Percentiles rank a stretch among this genome's conserved stretches.
phyloP scores from a whole-genome alignment of 2,329 filamentous ascomycete species.

The Fusarium sp. region DNA sequence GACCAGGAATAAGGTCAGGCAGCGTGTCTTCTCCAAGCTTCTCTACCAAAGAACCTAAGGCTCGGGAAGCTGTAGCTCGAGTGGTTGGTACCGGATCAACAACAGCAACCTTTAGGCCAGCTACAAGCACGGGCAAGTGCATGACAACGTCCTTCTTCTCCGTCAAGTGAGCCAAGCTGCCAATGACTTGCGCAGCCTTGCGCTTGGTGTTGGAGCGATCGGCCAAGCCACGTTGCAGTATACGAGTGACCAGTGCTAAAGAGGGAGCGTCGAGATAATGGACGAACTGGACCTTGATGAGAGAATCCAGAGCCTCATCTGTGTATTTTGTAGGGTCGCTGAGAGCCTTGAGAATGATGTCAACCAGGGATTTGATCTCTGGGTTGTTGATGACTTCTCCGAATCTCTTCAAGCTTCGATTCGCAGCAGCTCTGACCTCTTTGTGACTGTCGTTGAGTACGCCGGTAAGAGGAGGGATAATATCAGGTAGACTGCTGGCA shows the following conservation, averaged over 20 bases:
- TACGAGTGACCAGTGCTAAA: slow-evolving; percentile 92
- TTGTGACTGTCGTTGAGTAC: slow-evolving; percentile 99
- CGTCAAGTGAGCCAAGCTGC: slow-evolving; percentile 95
- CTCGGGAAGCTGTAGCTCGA: slow-evolving; percentile 94
- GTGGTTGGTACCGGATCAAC: slow-evolving; percentile 98
- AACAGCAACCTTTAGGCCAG: slow-evolving; percentile 87
- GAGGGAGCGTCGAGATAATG: slow-evolving; percentile 99
- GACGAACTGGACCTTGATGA: slow-evolving; percentile 98
- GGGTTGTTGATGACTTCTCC: slow-evolving; percentile 99
- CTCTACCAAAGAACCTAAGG: slow-evolving; percentile 94
- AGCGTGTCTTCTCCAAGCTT: slow-evolving; percentile 97
- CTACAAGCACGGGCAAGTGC: slow-evolving; percentile 91
- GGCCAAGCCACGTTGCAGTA: slow-evolving; percentile 89
- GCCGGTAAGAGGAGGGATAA: slow-evolving; percentile 93
- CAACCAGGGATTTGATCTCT: slow-evolving; percentile 92
- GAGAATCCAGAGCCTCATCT: slow-evolving; percentile 89
- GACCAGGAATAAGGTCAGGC: slow-evolving; percentile 94
- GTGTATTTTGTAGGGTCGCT: slow-evolving; percentile 98
- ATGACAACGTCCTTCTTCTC: slow-evolving; percentile 93
- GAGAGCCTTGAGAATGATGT: slow-evolving; percentile 92
- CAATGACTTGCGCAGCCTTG: slow-evolving; percentile 97
- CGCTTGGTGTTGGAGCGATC: slow-evolving; percentile 95
- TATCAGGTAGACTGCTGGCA: slow-evolving; percentile 90
- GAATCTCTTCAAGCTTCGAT: slow-evolving; percentile 96
- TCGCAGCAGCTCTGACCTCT: slow-evolving; percentile 91